Evolutionary conservation across 208 protist species (phyloP).

Genomic region (Wallacemonas sp.): DNA sequence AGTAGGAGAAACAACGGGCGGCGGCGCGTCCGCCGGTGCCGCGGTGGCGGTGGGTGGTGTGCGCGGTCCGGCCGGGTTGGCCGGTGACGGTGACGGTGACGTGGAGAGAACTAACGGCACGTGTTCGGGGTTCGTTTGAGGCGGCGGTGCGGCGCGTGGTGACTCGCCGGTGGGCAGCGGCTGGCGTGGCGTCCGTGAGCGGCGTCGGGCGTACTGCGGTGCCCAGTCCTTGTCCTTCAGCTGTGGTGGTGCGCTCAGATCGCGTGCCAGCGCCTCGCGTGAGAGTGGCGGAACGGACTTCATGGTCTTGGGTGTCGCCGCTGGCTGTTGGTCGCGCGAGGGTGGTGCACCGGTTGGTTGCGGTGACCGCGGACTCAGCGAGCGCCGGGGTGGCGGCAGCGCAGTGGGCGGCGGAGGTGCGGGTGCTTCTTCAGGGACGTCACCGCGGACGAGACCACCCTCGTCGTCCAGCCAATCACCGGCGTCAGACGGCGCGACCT

Average conservation of each 20-base stretch:
- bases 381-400: neutral
- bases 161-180: neutral
- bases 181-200: neutral
- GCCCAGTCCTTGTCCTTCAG: slow-evolving; percentile 6
- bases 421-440: neutral
- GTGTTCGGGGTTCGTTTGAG: neutral
- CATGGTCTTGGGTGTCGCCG: slow-evolving; percentile 3
- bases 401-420: neutral
- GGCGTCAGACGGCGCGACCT: neutral
- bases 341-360: too few species aligned
- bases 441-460: neutral
- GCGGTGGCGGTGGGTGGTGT: neutral
- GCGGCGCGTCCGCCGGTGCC: neutral
- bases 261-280: neutral
- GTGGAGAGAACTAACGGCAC: neutral
- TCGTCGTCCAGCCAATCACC: slow-evolving; percentile 6
- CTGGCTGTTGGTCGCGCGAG: neutral
- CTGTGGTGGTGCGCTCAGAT: slow-evolving; percentile 1
- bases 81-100: neutral
- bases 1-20: too few species aligned
- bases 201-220: neutral
- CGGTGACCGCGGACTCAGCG: neutral
- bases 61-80: neutral
- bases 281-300: neutral
- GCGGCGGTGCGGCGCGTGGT: neutral